phyloP scores from a whole-genome alignment of 257 asterid species.

The Solanum appendiculatum region DNA sequence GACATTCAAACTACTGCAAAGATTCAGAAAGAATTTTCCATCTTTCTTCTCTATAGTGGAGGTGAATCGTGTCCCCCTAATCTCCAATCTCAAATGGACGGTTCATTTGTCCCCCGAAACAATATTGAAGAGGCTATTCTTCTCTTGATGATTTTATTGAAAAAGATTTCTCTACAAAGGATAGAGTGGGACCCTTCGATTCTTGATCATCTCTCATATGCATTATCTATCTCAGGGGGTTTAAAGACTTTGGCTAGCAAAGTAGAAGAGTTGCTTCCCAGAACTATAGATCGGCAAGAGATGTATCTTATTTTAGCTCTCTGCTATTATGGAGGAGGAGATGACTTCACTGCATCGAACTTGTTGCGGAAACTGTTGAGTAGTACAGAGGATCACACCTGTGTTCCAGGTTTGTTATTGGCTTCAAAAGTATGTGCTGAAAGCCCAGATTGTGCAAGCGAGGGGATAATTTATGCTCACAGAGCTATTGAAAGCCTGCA shows the following conservation, averaged over 20 bases:
- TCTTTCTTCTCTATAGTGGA: conserved; percentile 78
- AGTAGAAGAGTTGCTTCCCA: conserved; percentile 77
- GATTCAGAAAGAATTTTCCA: conserved; percentile 72
- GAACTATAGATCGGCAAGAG: conserved; percentile 42
- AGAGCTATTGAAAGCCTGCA: conserved; percentile 43
- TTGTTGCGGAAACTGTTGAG: conserved; percentile 54
- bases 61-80: conserved; percentile 61
- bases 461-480: conserved; percentile 58
- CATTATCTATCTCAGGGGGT: conserved; percentile 70
- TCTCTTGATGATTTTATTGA: conserved; percentile 60
- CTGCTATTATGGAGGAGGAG: conserved; percentile 72
- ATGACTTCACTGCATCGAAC: conserved; percentile 43
- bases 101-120: conserved; percentile 66
- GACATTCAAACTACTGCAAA: conserved; percentile 58
- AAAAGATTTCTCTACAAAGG: conserved; percentile 42
- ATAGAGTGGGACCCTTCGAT: conserved; percentile 83
- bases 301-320: conserved; percentile 63
- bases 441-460: conserved; percentile 28
- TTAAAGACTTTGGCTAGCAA: conserved; percentile 65
- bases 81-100: conserved; percentile 60
- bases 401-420: conserved; percentile 45
- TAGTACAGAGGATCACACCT: conserved; percentile 16
- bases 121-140: conserved; percentile 86
- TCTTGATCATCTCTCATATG: conserved; percentile 74
- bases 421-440: conserved; percentile 58